A percentile compares a stretch with the other conserved stretches of the same genome.
Evolutionary conservation across 73 alveolate species (phyloP).

Genomic region (Effrenium voratum): DNA sequence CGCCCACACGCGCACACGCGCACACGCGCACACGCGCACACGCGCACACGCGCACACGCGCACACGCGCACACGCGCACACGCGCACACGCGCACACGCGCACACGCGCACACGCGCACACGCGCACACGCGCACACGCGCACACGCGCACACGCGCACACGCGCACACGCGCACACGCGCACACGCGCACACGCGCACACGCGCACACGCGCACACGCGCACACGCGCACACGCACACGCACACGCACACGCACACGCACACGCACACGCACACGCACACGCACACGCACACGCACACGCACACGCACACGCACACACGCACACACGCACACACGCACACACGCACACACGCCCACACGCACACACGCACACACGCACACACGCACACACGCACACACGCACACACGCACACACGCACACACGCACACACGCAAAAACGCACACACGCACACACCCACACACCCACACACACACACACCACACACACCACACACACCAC

Average conservation of each 20-base stretch:
- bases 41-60: background rate
- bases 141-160: background rate
- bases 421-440: background rate
- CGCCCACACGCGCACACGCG: conserved; percentile 19
- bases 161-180: background rate
- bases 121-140: background rate
- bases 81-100: conserved; percentile 23
- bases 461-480: conserved; percentile 1
- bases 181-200: background rate
- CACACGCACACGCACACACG: conserved; percentile 9
- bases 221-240: background rate
- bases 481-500: no score
- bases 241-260: conserved; percentile 14
- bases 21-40: conserved; percentile 10
- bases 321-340: conserved; percentile 18
- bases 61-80: background rate
- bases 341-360: background rate
- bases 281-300: conserved; percentile 18
- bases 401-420: conserved; percentile 4
- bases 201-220: background rate
- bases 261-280: conserved; percentile 3
- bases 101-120: conserved; percentile 14
- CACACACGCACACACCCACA: conserved; percentile 7
- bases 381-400: conserved; percentile 20
- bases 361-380: conserved; percentile 24